Conservation (phyloP, 2,329 filamentous ascomycete species). For the Penicillium aurantiogriseum region DNA sequence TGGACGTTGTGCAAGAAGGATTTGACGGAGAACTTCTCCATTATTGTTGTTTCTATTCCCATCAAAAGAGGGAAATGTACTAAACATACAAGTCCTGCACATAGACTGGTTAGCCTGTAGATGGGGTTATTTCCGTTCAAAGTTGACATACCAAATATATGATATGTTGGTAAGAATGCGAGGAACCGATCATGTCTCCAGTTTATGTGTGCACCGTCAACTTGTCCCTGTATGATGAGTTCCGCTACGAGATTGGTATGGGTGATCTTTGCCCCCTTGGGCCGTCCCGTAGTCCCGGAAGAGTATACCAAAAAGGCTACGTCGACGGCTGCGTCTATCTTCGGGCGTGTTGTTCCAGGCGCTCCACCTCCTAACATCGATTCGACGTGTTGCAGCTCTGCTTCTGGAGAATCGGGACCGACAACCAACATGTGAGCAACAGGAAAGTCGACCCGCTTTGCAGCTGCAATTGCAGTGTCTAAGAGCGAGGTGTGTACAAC, state of each 20-base stretch:
- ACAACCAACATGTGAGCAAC: constrained; percentile 10
- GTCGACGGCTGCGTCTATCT: constrained; percentile 12
- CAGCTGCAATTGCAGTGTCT: constrained; percentile 7
- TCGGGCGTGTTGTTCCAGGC: not conserved
- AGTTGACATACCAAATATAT: constrained; percentile 20
- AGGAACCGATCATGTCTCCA: constrained; percentile 15
- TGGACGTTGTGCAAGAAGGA: constrained; percentile 10
- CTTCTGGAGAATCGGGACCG: not conserved
- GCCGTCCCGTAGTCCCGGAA: constrained; percentile 32
- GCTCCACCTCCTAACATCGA: not conserved
- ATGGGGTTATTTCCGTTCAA: not conserved
- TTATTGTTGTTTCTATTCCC: constrained; percentile 12
- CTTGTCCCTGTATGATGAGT: constrained; percentile 10
- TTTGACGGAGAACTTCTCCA: constrained; percentile 19
- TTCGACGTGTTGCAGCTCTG: not conserved
- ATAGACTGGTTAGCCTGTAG: not conserved
- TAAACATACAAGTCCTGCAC: constrained; percentile 16
- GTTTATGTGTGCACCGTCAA: constrained; percentile 6
- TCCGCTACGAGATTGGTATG: constrained; percentile 20
- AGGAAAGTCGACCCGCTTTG: constrained; percentile 1
- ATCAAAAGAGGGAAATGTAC: constrained; percentile 16
- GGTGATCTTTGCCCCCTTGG: constrained; percentile 27
- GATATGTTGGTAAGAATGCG: constrained; percentile 14
- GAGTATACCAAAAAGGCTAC: constrained; percentile 30
- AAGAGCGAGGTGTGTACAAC: constrained; percentile 10